Evolutionary conservation across 2,329 filamentous ascomycete species (phyloP), one percentile per base, ranked within the genome.

Genomic region (Pestalotiopsis sp.): DNA sequence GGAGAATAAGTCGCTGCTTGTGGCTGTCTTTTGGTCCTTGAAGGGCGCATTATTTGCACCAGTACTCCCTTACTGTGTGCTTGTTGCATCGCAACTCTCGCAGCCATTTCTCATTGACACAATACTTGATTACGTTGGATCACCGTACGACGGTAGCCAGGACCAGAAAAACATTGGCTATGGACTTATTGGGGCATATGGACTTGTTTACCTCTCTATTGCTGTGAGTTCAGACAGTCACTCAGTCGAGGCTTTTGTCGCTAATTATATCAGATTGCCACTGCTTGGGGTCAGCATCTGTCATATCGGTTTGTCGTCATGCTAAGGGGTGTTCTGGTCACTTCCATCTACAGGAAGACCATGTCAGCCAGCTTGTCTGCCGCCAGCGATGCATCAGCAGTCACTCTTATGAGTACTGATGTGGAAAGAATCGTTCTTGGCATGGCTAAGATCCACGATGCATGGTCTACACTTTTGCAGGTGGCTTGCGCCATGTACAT

Each of bases 301-400:
- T 75, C 75, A 55, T 77, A 72, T n/a, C 74, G 77, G 1, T 77
- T 73, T 14, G 72, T 78, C 56, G 75, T 77, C 14, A 73, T 78
- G 71, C 65, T 79, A 39, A 20, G 44, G 4, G 76, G 76, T 1
- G 68, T 75, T 3, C 68, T 80, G 17, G 76, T 78, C 17, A 74
- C 78, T 11, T 74, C 75, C 1, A 71, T 81, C 6, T 81, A 79
- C 66, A 67, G 72, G 38, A 79, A 81, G 61, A 74, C 77, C 1
- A 78, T 75, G 0, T 44, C 35, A 26, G 70, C 78, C 38, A 76
- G 73, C 5, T 73, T 74, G 14, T 72, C 74, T 4, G 68, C 70
- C 20, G 68, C 73, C 7, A 76, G 78, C 24, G 79, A 78, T 2
- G 76, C 76, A 17, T 26, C 67, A 13, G 67, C 67, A 4, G 40